Conservation (phyloP, 495 filamentous ascomycete species). For the Penicillium chermesinum region DNA sequence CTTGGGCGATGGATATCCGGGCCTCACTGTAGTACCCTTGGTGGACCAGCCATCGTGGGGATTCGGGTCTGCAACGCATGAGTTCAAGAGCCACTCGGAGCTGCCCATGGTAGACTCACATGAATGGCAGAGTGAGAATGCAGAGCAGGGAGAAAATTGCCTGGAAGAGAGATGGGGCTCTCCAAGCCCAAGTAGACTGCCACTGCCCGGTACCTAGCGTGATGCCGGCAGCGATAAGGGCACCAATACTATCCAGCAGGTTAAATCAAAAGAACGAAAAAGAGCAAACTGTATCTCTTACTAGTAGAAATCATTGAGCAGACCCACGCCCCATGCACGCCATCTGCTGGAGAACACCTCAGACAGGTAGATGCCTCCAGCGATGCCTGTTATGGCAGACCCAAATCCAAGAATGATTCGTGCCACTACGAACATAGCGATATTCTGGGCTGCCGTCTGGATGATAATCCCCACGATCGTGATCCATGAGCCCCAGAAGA, state of each 20-base stretch:
- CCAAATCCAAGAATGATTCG: slow-evolving; percentile 43
- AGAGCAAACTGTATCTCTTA: slow-evolving; percentile 9
- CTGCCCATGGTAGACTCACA: slow-evolving; percentile 24
- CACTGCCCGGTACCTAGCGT: slow-evolving; percentile 47
- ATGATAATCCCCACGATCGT: slow-evolving; percentile 43
- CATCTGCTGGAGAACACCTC: slow-evolving; percentile 40
- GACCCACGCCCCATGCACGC: slow-evolving; percentile 42
- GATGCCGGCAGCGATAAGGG: slow-evolving; percentile 47
- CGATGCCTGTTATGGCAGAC: slow-evolving; percentile 31
- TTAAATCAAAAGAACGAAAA: background rate
- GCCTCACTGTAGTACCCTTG: slow-evolving; percentile 32
- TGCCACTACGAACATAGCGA: slow-evolving; percentile 43
- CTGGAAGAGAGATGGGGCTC: slow-evolving; percentile 51
- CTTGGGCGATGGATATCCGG: slow-evolving; percentile 37
- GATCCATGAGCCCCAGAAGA: slow-evolving; percentile 39
- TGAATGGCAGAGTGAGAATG: slow-evolving; percentile 48
- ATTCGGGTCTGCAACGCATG: slow-evolving; percentile 38
- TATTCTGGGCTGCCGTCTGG: slow-evolving; percentile 45
- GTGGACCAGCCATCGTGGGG: slow-evolving; percentile 45
- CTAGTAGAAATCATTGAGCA: slow-evolving; percentile 51
- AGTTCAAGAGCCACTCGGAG: no score
- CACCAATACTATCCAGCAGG: slow-evolving; percentile 25
- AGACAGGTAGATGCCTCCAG: slow-evolving; percentile 35
- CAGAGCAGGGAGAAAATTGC: slow-evolving; percentile 49
- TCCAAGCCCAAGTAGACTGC: slow-evolving; percentile 49